Conservation (phyloP, 768 basidiomycete genomes). For the Gelatoporia subvermispora region DNA sequence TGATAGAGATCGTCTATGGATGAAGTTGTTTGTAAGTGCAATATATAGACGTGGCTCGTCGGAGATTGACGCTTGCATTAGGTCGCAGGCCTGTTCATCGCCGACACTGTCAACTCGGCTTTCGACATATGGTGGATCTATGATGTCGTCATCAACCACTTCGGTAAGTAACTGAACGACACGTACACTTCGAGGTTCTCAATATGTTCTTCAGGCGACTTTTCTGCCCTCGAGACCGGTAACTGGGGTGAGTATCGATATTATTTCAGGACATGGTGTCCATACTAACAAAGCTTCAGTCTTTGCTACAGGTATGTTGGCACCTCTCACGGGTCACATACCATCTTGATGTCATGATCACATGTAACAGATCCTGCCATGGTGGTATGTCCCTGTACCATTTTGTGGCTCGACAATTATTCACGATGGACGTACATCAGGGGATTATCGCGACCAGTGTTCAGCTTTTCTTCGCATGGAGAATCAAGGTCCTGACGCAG, state of each 20-base stretch:
- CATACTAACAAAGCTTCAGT: not conserved
- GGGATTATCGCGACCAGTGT: constrained; percentile 17
- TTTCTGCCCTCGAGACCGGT: not conserved
- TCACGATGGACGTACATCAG: constrained; percentile 1
- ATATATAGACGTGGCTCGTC: not conserved
- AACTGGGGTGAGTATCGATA: constrained; percentile 11
- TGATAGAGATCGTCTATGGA: constrained; percentile 16
- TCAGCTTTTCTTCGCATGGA: constrained; percentile 22
- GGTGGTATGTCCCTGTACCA: constrained; percentile 4
- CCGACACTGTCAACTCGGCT: constrained; percentile 15
- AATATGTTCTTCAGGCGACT: not conserved
- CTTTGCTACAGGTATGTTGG: constrained; percentile 5
- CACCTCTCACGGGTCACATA: not conserved
- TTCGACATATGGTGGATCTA: constrained; percentile 20
- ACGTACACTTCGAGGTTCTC: too few species aligned
- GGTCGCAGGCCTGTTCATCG: constrained; percentile 14
- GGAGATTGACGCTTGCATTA: not conserved
- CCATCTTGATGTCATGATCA: not conserved
- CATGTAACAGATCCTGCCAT: constrained; percentile 11
- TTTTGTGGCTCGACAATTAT: not conserved
- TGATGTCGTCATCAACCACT: constrained; percentile 12
- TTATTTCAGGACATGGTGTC: too few species aligned
- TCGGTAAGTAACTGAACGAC: constrained; percentile 11
- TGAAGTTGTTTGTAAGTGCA: constrained; percentile 17
- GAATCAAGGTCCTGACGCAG: constrained; percentile 15